Conservation (phyloP, 2,329 filamentous ascomycete species). For the Sclerotinia borealis region DNA sequence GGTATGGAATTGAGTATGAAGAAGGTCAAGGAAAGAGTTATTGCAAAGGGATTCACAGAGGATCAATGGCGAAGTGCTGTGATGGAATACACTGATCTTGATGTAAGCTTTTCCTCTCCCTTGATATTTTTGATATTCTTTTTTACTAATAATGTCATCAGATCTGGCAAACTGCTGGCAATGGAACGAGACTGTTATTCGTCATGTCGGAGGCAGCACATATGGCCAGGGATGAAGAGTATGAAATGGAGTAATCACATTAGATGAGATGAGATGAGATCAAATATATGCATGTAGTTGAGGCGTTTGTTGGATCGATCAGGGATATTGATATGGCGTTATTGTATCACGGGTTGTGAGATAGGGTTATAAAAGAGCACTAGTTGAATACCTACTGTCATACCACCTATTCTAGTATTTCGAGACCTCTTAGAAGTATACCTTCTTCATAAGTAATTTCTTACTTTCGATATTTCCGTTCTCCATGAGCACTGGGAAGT, state of each 20-base stretch:
- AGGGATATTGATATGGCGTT: constrained; percentile 7
- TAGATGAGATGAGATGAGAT: neutral
- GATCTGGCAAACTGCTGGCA: constrained; percentile 74
- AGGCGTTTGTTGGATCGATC: constrained; percentile 10
- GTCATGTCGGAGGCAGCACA: constrained; percentile 51
- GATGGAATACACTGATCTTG: constrained; percentile 80
- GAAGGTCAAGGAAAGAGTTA: constrained; percentile 82
- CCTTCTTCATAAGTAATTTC: too few relatives aligned
- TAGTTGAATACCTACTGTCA: constrained; percentile 1
- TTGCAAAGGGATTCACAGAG: constrained; percentile 94
- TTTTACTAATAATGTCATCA: constrained; percentile 31
- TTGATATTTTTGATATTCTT: constrained; percentile 18
- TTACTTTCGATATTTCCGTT: too few relatives aligned
- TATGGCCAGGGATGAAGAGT: constrained; percentile 28
- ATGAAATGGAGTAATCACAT: constrained; percentile 21
- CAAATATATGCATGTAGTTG: neutral
- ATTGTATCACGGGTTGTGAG: neutral
- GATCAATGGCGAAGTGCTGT: constrained; percentile 84
- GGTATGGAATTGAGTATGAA: constrained; percentile 75
- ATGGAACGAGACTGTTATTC: constrained; percentile 65
- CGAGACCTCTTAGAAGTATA: too few relatives aligned
- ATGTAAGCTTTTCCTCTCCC: constrained; percentile 60
- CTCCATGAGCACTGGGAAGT: too few relatives aligned
- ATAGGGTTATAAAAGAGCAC: neutral
- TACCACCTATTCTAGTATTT: too few relatives aligned